Evolutionary conservation across 352 stramenopile genomes (phyloP), one percentile per base, ranked within the genome.

Genomic region (Halophytophthora batemanensis): DNA sequence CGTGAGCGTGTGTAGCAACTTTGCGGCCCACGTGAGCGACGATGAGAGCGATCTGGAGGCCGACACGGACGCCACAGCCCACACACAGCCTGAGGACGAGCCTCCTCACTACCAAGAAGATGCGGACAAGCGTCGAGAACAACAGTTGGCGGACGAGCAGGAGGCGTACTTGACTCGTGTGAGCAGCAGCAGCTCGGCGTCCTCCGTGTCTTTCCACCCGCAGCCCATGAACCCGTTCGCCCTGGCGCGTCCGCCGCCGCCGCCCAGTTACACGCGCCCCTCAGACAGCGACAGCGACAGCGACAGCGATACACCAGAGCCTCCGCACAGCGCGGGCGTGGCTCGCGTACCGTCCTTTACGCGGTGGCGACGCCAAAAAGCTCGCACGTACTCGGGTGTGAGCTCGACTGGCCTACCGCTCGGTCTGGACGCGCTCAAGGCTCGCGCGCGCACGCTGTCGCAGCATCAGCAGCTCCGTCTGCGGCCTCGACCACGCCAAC

Each of bases 371-470:
- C 56, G 66, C 43, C 42, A 71, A 18, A 82, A 79, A 50, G 57
- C 66, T 36, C 68, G 69, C 6, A 77, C 72, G 7, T 80, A 66
- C 50, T 72, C 72, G 2, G 62, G 63, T 5, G 50, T 61, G 3
- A 45, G 60, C 10, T 70, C 56, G n/a, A 38, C 62, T 25, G 53
- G 56, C 6, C 60, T 70, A 38, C 55, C 65, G 28, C 52, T 71
- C 45, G 50, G 59, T 3, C 53, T 69, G 44, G 61, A 57, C 22
- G 67, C 61, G 6, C 53, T 80, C 8, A 69, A 65, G 21, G 42
- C 65, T 17, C 62, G 68, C 12, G 68, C 68, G n/a, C 62, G 50
- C 10, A 71, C 66, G 35, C 37, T 76, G 38, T 66, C 64, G 1
- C 37, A 43, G 15, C 53, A 46, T n/a, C 59, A 51, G 45, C 71